phyloP scores from a whole-genome alignment of 208 protist genomes.

The Leishmania aethiopica region DNA sequence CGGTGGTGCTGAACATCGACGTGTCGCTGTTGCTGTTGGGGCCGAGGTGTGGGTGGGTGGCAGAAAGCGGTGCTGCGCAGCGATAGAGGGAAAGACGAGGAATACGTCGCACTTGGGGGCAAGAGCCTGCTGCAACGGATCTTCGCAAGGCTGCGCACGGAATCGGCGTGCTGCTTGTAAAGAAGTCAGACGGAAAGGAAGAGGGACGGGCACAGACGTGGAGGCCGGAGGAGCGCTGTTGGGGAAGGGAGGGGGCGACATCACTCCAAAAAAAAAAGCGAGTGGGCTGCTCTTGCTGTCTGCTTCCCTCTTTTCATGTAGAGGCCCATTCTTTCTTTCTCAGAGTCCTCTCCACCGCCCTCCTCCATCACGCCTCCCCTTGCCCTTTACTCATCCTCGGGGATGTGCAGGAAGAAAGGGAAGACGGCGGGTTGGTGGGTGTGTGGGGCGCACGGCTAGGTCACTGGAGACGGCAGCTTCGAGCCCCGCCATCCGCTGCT shows the following conservation, averaged over 20 bases:
- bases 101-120: neutral
- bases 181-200: neutral
- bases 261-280: neutral
- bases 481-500: neutral
- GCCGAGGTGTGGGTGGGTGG: neutral
- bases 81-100: neutral
- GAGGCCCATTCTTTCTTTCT: no score
- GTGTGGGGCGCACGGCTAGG: neutral
- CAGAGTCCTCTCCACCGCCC: neutral
- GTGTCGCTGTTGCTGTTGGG: neutral
- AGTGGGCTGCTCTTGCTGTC: neutral
- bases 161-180: neutral
- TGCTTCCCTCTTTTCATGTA: neutral
- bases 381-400: neutral
- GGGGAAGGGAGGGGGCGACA: neutral
- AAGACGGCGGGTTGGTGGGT: no score
- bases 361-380: neutral
- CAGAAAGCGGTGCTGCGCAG: neutral
- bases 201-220: neutral
- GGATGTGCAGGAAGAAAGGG: neutral
- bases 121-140: neutral
- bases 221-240: neutral
- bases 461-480: neutral
- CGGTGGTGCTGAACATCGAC: neutral
- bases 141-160: neutral